Evolutionary conservation across 1,139 yeast species (phyloP).

Genomic region (Pichia sp.): DNA sequence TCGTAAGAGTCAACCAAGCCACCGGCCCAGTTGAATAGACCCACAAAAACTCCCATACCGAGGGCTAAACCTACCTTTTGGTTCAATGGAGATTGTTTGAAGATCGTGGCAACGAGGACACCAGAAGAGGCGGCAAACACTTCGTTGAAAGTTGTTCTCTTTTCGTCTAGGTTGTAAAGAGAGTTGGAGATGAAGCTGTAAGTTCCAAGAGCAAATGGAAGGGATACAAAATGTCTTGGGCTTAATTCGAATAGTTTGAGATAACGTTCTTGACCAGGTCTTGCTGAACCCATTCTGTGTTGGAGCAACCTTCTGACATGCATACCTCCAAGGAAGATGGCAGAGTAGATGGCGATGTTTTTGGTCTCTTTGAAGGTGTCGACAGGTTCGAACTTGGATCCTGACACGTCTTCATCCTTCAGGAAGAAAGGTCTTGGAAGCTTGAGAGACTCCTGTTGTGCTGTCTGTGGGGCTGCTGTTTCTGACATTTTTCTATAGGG

Average conservation of each 20-base stretch:
- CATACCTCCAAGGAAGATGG: conserved; percentile 32
- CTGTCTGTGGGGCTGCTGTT: conserved; percentile 1
- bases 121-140: conserved; percentile 48
- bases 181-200: conserved; percentile 31
- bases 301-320: conserved; percentile 33
- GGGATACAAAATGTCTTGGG: conserved; percentile 30
- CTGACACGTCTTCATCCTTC: conserved; percentile 16
- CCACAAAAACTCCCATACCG: conserved; percentile 29
- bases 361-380: conserved; percentile 42
- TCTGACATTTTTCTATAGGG: conserved; percentile 15
- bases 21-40: conserved; percentile 43
- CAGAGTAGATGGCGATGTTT: conserved; percentile 38
- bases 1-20: conserved; percentile 29
- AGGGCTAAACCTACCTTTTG: conserved; percentile 43
- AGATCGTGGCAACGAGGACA: conserved; percentile 33
- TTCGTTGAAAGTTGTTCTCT: conserved; percentile 38
- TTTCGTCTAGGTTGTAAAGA: conserved; percentile 30
- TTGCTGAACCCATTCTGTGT: conserved; percentile 33
- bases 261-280: conserved; percentile 34
- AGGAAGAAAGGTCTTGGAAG: conserved; percentile 30
- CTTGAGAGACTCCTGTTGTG: conserved; percentile 14
- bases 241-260: conserved; percentile 29
- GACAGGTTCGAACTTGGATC: conserved; percentile 35
- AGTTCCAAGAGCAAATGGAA: conserved; percentile 31
- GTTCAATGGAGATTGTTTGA: conserved; percentile 32